Base-by-base conservation (phyloP, 768 basidiomycete genomes). In the Strobilomyces echinocephalus region DNA sequence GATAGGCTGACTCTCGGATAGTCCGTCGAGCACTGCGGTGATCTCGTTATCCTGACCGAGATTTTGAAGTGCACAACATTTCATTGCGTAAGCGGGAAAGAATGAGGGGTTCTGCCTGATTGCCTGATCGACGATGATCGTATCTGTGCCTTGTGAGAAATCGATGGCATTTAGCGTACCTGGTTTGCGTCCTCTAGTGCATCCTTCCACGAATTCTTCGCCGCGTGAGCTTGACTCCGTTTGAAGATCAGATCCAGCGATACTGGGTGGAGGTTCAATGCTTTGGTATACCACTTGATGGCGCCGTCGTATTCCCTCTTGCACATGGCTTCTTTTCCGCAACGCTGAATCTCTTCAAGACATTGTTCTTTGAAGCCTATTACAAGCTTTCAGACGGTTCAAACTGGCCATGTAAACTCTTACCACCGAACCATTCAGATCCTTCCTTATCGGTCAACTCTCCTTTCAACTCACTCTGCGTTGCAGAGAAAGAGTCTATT, bases 151-250 rank as follows among this genome's bases (percentile, higher is more conserved):
- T 30, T 6, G 16, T 33, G 28, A 44, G 6, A 24, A 33, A 36
- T 8, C 28, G 4, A 15, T 8, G n/a, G 15, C 11, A 8, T 8
- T 14, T 5, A 26, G 15, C 14, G 16, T 52, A 58, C 61, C 46
- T 58, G 18, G 3, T 49, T 9, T 21, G 35, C 52, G 28, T 60
- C 60, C 20, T 4, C 18, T 40, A 57, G 35, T 2, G 46, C 58
- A 24, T 53, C 9, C 4, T 60, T 30, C 58, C 55, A 62, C 5
- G 5, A 35, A 6, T n/a, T 49, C 3, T 8, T 49, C 2, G 18
- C 36, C 7, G 46, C 54, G 4, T 51, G 34, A 26, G 51, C 55
- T 18, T 57, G 30, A 30, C 59, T 49, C 26, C 55, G 60, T 39
- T 53, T 57, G 20, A 53, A n/a, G 36, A 57, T 33, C 7, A 24